Conservation (phyloP, 352 stramenopile species). For the Pythium vanterpoolii region DNA sequence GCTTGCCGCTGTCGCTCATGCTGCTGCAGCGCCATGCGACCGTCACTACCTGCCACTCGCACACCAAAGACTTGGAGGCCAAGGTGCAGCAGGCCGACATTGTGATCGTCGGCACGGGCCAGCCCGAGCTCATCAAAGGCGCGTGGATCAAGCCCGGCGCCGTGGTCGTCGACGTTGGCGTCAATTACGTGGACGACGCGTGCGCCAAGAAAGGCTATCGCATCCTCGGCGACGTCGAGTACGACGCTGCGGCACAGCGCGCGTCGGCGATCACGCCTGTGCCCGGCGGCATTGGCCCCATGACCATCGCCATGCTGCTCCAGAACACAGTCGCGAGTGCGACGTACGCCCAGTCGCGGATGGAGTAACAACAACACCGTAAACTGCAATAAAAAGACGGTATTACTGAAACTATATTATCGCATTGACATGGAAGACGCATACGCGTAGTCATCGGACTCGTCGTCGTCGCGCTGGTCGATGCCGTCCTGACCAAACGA, state of each 20-base stretch:
- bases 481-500: slow-evolving; percentile 28
- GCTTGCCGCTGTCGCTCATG: slow-evolving; percentile 94
- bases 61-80: slow-evolving; percentile 84
- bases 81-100: slow-evolving; percentile 92
- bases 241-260: slow-evolving; percentile 74
- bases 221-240: slow-evolving; percentile 98
- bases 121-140: slow-evolving; percentile 89
- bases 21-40: slow-evolving; percentile 95
- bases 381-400: too few relatives aligned
- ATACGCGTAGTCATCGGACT: slow-evolving; percentile 14
- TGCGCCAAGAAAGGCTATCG: slow-evolving; percentile 83
- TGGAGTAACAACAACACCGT: not conserved
- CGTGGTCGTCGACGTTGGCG: slow-evolving; percentile 99
- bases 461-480: slow-evolving; percentile 9
- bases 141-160: slow-evolving; percentile 97
- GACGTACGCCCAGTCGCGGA: slow-evolving; percentile 7
- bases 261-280: slow-evolving; percentile 96
- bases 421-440: not conserved
- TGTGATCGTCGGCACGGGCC: slow-evolving; percentile 95
- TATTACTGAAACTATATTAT: too few relatives aligned
- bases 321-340: slow-evolving; percentile 75
- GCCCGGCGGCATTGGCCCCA: slow-evolving; percentile 96
- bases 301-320: slow-evolving; percentile 96
- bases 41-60: slow-evolving; percentile 97
- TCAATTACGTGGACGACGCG: slow-evolving; percentile 94